Percentiles rank a stretch among this genome's conserved stretches.
phyloP scores from a whole-genome alignment of 1,284 basidiomycete genomes.

The Testicularia cyperi region DNA sequence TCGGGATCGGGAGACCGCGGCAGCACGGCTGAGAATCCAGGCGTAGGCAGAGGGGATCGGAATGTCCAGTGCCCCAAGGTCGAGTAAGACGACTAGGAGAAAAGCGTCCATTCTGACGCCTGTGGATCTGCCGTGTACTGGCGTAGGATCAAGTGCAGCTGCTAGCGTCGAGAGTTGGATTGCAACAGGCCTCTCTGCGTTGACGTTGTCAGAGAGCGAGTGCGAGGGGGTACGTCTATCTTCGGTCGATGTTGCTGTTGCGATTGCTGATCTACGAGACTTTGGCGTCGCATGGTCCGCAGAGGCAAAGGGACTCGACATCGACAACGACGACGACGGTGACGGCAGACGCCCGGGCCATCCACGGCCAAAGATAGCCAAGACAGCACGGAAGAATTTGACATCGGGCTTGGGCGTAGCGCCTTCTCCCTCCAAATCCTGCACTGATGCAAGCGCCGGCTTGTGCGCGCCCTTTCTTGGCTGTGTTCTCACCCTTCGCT shows the following conservation, averaged over 20 bases:
- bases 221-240: no score
- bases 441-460: background rate
- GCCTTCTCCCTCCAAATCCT: slow-evolving; percentile 1
- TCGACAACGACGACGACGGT: no score
- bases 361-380: slow-evolving; percentile 28
- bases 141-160: no score
- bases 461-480: no score
- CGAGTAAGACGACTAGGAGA: slow-evolving; percentile 18
- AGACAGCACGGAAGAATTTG: slow-evolving; percentile 22
- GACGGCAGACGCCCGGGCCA: no score
- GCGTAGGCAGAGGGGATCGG: slow-evolving; percentile 19
- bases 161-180: no score
- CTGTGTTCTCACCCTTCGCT: background rate
- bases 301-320: no score
- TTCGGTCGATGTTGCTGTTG: no score
- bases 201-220: no score
- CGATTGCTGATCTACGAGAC: background rate
- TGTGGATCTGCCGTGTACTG: background rate
- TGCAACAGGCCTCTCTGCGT: no score
- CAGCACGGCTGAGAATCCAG: slow-evolving; percentile 16
- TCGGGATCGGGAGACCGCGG: no score
- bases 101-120: slow-evolving; percentile 3
- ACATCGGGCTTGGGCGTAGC: slow-evolving; percentile 9
- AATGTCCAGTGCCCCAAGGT: slow-evolving; percentile 18
- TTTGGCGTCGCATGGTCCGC: no score